Conservation (phyloP, 169 alveolate genomes). For the Plasmodium gonderi region DNA sequence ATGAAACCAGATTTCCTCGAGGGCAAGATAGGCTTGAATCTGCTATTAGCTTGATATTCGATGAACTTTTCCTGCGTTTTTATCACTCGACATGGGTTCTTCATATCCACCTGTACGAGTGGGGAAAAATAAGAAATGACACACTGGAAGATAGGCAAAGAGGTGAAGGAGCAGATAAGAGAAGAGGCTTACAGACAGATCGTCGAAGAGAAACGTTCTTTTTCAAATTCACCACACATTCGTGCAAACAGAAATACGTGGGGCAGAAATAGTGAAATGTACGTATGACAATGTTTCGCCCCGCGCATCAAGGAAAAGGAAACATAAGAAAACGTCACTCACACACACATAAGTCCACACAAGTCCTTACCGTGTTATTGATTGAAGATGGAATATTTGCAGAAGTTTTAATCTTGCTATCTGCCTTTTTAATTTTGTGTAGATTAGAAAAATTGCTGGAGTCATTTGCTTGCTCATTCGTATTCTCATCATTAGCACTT, state of each 20-base stretch:
- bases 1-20: constrained; percentile 89
- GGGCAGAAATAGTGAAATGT: neutral
- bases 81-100: constrained; percentile 94
- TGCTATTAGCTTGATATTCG: constrained; percentile 78
- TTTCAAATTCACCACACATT: too few relatives aligned
- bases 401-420: constrained; percentile 77
- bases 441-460: constrained; percentile 39
- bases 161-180: too few relatives aligned
- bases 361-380: constrained; percentile 34
- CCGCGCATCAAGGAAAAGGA: neutral
- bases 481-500: constrained; percentile 65
- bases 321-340: neutral
- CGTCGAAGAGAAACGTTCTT: too few relatives aligned
- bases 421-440: constrained; percentile 75
- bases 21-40: constrained; percentile 91
- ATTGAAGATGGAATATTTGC: constrained; percentile 74
- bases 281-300: too few relatives aligned
- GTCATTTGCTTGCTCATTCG: constrained; percentile 81
- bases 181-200: too few relatives aligned
- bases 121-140: constrained; percentile 74
- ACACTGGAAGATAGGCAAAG: constrained; percentile 75
- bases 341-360: neutral
- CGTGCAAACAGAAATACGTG: too few relatives aligned
- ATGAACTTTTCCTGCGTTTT: constrained; percentile 90
- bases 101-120: constrained; percentile 73